Base-by-base conservation (phyloP, 257 asterid species). In the Plectranthus barbatus region DNA sequence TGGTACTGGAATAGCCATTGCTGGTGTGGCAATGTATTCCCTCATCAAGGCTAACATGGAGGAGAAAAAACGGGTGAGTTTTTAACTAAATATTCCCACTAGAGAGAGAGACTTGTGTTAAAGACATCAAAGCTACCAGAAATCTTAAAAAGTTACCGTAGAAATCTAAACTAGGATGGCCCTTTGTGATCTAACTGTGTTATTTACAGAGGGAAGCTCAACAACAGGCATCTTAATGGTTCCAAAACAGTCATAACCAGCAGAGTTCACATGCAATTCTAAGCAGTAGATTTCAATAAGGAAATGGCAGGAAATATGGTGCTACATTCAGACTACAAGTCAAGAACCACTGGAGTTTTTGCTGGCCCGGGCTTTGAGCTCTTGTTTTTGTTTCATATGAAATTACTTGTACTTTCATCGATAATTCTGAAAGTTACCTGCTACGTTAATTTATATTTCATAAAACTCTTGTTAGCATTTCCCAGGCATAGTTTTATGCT, bases 1-100 rank as follows among this genome's bases (percentile, higher is more conserved):
- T 64, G 89, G 89, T 11, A 83, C 82, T 20, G 85, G 79, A 56
- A 72, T 83, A 72, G 88, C 88, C 18, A 83, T 83, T 61, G 88
- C 84, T 40, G 88, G 88, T 0, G 89, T 83, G 53, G 82, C 89
- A 45, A 75, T 80, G 67, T 83, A 80, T 66, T 83, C 89, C 15
- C 76, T 83, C 39, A 77, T 80, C 54, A 80, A 83, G 76, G 89
- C 89, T 39, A 83, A 80, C 79, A 75, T 80, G 40, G 86, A 80
- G 72, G 86, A 80, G 64, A 45, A 75, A 37, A 83, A 80, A 68
- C 39, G 68, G 77, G 88, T 79, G 73, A 67, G 33, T 5, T 64
- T 41, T 34, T 31, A 10, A 7, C n/a, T 8, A 19, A 5, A 9
- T 45, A 44, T 4, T 13, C 12, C 41, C 26, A 19, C 1, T 14